Evolutionary conservation across 306 rosid genomes (phyloP), one percentile per base, ranked within the genome.

Genomic region (Gynostemma pentaphyllum): DNA sequence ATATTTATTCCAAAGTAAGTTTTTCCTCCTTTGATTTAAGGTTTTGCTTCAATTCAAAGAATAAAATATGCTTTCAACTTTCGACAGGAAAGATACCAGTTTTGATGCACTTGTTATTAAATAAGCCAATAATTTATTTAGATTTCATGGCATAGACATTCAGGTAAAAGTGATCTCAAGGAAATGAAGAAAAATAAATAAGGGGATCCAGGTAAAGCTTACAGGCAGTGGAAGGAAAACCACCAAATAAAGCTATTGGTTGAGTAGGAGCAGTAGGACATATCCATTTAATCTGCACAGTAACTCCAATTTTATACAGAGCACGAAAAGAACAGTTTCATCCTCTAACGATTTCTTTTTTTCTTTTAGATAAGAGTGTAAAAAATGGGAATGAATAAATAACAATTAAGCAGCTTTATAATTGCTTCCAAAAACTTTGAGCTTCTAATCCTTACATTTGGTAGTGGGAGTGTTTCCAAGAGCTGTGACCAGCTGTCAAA

Each of bases 211-310:
- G 32, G 59, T 29, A 76, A n/a, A 60, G 75, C 96, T 81, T 75
- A 92, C 99, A 92, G 49, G 99, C 95, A 61, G 99, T 92, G 27
- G 99, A 92, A 23, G 99, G 97, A 82, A 88, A 88, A 70, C 99
- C 99, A 34, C 97, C 99, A 70, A 92, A 88, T 48, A 81, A 27
- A 40, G 81, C 14, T 60, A 92, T 68, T 68, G 99, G 95, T 74
- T 64, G 95, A 75, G 95, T 86, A 23, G 99, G 97, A 54, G 99
- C 95, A 36, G 97, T 92, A n/a, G 99, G 99, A 74, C 99, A 92
- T 47, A 92, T 92, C 99, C 99, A 92, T 73, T 92, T 92, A 72
- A 92, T 88, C 97, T 92, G 94, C 77, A 69, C 75, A 67, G 67
- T 52, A 72, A 70, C 34, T 66, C 19, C 40, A 49, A 66, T 53